Percentiles rank a stretch among this genome's conserved stretches.
Conservation (phyloP, 768 basidiomycete genomes). For the Macrocybe gigantea region DNA sequence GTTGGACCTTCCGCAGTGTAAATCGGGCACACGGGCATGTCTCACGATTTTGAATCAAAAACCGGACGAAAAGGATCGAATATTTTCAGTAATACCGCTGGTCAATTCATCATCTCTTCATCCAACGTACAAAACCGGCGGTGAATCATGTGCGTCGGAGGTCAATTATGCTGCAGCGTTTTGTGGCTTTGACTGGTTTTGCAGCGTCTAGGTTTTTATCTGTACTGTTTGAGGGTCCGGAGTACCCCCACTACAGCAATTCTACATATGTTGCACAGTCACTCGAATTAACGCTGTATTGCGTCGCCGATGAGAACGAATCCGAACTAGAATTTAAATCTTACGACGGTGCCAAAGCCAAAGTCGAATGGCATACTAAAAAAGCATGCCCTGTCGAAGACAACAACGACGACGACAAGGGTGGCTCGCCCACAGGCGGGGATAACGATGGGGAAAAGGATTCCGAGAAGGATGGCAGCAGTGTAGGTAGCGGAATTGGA, state of each 20-base stretch:
- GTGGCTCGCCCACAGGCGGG: constrained; percentile 4
- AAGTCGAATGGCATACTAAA: constrained; percentile 57
- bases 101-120: constrained; percentile 36
- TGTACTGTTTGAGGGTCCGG: constrained; percentile 50
- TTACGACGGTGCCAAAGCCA: constrained; percentile 51
- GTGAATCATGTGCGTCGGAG: constrained; percentile 32
- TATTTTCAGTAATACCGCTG: constrained; percentile 74
- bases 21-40: constrained; percentile 65
- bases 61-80: constrained; percentile 43
- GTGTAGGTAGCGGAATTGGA: constrained; percentile 70
- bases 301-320: constrained; percentile 30
- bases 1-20: constrained; percentile 43
- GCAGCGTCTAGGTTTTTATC: constrained; percentile 51
- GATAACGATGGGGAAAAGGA: constrained; percentile 11
- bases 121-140: constrained; percentile 17
- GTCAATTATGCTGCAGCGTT: constrained; percentile 4
- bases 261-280: constrained; percentile 45
- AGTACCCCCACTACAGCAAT: constrained; percentile 50
- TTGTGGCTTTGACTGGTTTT: constrained; percentile 4
- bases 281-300: constrained; percentile 57
- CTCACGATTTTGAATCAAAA: constrained; percentile 64
- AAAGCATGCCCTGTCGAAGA: constrained; percentile 48
- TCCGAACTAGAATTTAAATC: constrained; percentile 47
- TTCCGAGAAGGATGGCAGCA: constrained; percentile 19
- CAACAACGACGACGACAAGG: constrained; percentile 36